Base-by-base conservation (phyloP, 257 asterid species). In the Capsicum rhomboideum region DNA sequence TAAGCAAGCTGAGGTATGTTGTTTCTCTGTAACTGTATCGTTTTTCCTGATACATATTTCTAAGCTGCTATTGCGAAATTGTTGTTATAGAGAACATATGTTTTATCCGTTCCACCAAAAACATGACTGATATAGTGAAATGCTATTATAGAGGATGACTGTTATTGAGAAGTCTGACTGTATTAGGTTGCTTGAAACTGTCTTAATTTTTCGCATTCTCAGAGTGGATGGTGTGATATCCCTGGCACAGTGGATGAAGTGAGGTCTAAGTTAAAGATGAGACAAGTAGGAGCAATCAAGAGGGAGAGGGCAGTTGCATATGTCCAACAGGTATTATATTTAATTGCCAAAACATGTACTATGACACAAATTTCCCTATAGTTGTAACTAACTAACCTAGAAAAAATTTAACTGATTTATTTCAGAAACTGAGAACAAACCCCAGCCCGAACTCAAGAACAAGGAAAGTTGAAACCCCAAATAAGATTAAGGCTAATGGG, bases 211-310 rank as follows among this genome's bases (percentile, higher is more conserved):
- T 81, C 12, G 56, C 8, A 46, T 64, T 84, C 44, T 29, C 87
- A 97, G 98, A 87, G 89, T 78, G 97, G 95, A 17, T 97, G 99
- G 99, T 97, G 99, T 31, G 91, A 91, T 82, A 90, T 94, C 42
- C 92, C 88, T 12, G 97, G 99, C 28, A 90, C 99, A 1, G 91
- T 90, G 2, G 91, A 90, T 2, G 94, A 95, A 78, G 93, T 93
- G 63, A 91, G 90, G 86, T 88, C 95, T 3, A 97, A 93, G 94
- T 68, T 95, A 23, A 94, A 92, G 85, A 90, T 91, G 96, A 95
- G 88, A 91, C 95, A 93, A 85, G 93, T 91, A 83, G 99, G 99
- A 69, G 99, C 96, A 64, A 79, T 90, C 61, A 93, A 92, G 86
- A 93, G 99, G 89, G 99, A 95, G 85, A 92, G 99, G 66, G 99